phyloP scores from a whole-genome alignment of 176 grass and related monocot species.

The Puya raimondii region DNA sequence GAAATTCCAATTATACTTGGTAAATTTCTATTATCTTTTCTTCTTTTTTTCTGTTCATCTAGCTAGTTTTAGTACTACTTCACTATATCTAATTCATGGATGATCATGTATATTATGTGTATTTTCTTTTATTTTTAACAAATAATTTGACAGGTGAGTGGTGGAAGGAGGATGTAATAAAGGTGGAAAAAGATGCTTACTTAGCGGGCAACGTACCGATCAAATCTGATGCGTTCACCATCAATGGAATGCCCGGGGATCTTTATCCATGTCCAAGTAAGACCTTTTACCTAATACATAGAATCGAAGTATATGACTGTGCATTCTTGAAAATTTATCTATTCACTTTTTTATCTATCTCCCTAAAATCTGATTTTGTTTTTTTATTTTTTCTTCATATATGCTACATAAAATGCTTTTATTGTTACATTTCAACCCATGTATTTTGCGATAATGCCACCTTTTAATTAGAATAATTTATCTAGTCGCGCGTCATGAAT shows the following conservation, averaged over 20 bases:
- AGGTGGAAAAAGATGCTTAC: conserved; percentile 35
- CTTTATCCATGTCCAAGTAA: conserved; percentile 38
- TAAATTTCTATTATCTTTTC: background rate
- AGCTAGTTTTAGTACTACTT: too few species aligned
- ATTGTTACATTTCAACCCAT: too few species aligned
- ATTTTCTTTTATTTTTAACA: background rate
- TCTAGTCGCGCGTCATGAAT: too few species aligned
- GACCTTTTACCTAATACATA: background rate
- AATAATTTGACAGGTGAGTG: conserved; percentile 46
- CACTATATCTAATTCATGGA: too few species aligned
- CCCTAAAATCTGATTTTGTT: background rate
- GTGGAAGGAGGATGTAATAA: conserved; percentile 45
- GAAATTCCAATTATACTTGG: conserved; percentile 48
- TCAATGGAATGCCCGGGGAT: conserved; percentile 41
- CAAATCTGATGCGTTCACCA: conserved; percentile 38
- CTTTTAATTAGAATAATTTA: too few species aligned
- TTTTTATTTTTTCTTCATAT: background rate
- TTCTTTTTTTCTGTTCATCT: too few species aligned
- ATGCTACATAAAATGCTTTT: too few species aligned
- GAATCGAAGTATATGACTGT: too few species aligned
- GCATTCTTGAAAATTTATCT: too few species aligned
- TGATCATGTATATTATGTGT: background rate
- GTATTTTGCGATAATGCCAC: too few species aligned
- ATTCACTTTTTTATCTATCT: too few species aligned
- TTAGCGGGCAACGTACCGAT: conserved; percentile 28